These are phyloP conservation scores for Vaccinium darrowii DNA, from an alignment of 148 eudicot species.

Conservation along the genomic window DNA sequence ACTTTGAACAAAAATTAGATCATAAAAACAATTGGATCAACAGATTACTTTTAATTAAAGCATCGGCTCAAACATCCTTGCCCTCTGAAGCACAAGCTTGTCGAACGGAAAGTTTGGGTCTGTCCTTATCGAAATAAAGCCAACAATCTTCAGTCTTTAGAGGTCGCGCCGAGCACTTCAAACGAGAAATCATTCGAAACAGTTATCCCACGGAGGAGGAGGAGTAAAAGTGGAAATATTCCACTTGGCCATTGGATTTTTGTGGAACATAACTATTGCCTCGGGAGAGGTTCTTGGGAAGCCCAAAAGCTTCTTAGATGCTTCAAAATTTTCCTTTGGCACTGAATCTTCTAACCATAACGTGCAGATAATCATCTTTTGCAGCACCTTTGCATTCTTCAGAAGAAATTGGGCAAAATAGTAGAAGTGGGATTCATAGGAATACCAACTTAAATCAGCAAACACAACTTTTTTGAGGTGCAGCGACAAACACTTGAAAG, in stretches of 20 bases:
- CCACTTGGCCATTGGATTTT: not conserved
- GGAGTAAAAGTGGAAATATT: not conserved
- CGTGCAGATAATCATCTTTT: not conserved
- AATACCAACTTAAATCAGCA: not conserved
- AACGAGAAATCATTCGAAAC: not conserved
- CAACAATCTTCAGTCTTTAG: not conserved
- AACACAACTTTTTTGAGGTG: constrained; percentile 3
- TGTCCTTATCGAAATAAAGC: not conserved
- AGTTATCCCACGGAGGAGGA: not conserved
- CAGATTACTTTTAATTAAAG: too few species aligned
- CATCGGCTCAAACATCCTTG: too few species aligned
- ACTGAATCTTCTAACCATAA: not conserved
- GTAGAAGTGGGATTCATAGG: not conserved
- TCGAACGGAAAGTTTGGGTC: too few species aligned
- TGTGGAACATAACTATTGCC: not conserved
- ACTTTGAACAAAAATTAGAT: too few species aligned
- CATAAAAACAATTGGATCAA: too few species aligned
- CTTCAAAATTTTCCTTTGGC: too few species aligned
- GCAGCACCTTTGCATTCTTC: constrained; percentile 2
- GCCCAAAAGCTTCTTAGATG: not conserved
- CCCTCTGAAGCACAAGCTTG: too few species aligned
- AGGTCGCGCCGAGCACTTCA: not conserved
- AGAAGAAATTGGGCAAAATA: not conserved
- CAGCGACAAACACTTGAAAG: constrained; percentile 7
- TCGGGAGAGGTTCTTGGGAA: constrained; percentile 8